phyloP scores from a whole-genome alignment of 1,139 yeast genomes.

The Saccharomyces hybrid region DNA sequence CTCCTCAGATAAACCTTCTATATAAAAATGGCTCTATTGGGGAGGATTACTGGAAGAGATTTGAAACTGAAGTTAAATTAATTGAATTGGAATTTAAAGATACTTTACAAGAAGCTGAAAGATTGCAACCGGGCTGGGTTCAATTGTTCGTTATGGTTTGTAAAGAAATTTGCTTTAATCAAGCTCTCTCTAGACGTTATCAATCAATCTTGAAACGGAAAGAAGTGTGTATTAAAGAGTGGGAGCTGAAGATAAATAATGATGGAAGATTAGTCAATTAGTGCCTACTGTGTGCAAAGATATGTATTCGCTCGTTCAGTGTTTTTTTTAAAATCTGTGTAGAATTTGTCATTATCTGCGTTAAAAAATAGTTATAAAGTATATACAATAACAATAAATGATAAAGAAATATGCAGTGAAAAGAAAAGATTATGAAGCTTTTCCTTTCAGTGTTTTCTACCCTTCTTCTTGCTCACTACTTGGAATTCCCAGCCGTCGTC shows the following conservation, averaged over 20 bases:
- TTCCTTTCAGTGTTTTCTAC: conserved; percentile 31
- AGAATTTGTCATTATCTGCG: neutral
- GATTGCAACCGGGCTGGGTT: conserved; percentile 72
- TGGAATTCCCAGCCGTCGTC: conserved; percentile 86
- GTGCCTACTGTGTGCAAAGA: conserved; percentile 1
- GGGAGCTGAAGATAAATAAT: conserved; percentile 37
- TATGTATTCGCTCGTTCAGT: neutral
- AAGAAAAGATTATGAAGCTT: neutral
- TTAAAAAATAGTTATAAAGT: neutral
- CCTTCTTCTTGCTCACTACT: conserved; percentile 59
- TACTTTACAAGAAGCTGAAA: conserved; percentile 69
- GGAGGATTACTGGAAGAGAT: conserved; percentile 78
- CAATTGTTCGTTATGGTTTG: conserved; percentile 68
- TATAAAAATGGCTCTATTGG: conserved; percentile 89
- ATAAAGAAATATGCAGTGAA: neutral
- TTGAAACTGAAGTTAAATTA: conserved; percentile 65
- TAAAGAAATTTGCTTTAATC: conserved; percentile 86
- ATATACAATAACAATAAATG: conserved; percentile 1
- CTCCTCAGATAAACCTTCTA: conserved; percentile 55
- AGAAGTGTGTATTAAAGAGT: conserved; percentile 40
- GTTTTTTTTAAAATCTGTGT: neutral
- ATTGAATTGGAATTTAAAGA: conserved; percentile 73
- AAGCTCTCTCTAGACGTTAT: conserved; percentile 78
- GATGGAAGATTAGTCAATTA: conserved; percentile 28
- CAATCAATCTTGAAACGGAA: conserved; percentile 53